Evolutionary conservation across 1,284 basidiomycete species (phyloP).

Genomic region (Cystobasidium pallidum): DNA sequence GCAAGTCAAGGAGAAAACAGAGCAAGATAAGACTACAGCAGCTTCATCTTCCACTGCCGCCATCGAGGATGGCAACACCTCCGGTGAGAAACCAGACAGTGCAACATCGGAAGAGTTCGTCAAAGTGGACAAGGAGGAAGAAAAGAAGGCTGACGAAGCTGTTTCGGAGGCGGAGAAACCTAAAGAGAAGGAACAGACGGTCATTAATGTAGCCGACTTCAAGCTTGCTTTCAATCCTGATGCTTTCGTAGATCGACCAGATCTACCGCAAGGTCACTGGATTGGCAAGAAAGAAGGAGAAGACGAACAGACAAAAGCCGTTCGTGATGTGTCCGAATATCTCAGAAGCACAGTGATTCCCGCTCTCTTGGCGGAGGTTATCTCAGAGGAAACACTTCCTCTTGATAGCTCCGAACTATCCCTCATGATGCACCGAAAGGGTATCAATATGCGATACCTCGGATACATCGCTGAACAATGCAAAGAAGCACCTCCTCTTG

Average conservation of each 20-base stretch:
- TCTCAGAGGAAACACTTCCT: conserved; percentile 55
- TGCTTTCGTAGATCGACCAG: conserved; percentile 61
- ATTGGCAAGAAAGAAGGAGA: conserved; percentile 52
- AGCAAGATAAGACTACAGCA: conserved; percentile 13
- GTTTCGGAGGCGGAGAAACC: conserved; percentile 40
- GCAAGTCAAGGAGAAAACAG: conserved; percentile 55
- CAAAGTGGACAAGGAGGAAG: conserved; percentile 52
- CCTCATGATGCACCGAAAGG: conserved; percentile 61
- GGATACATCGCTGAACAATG: conserved; percentile 57
- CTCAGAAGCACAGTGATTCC: conserved; percentile 61
- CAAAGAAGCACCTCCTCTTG: conserved; percentile 14
- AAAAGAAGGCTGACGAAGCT: conserved; percentile 46
- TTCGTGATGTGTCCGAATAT: conserved; percentile 62
- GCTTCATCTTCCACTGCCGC: background rate
- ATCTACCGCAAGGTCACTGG: conserved; percentile 48
- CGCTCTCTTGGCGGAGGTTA: conserved; percentile 60
- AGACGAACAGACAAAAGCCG: conserved; percentile 62
- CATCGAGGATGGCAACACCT: conserved; percentile 39
- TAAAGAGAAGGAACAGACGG: conserved; percentile 46
- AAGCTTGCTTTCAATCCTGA: conserved; percentile 64
- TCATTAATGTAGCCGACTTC: conserved; percentile 58
- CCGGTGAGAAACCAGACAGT: conserved; percentile 57
- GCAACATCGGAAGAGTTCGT: conserved; percentile 57
- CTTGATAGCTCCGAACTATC: conserved; percentile 62
- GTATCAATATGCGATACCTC: conserved; percentile 67